A percentile compares a stretch with the other conserved stretches of the same genome.
Evolutionary conservation across 2,329 filamentous ascomycete genomes (phyloP).

Genomic region (Didymella keratinophila): DNA sequence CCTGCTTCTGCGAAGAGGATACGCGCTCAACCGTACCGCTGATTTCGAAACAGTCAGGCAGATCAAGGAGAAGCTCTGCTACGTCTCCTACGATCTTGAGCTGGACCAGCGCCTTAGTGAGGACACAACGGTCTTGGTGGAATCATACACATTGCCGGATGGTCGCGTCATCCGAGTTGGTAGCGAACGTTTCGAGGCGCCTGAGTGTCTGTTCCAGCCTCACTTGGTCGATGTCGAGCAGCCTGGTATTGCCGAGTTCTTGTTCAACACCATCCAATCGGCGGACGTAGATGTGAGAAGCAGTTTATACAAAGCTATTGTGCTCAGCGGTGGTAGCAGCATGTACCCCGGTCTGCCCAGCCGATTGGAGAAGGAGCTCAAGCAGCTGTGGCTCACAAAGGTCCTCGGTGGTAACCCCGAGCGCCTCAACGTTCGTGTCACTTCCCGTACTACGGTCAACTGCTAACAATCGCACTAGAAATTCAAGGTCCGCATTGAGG

Average conservation of each 20-base stretch:
- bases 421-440: conserved; percentile 70
- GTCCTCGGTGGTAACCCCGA: conserved; percentile 92
- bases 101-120: conserved; percentile 95
- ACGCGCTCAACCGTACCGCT: conserved; percentile 95
- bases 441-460: conserved; percentile 9
- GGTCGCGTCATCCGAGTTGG: conserved; percentile 95
- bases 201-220: conserved; percentile 97
- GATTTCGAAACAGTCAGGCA: conserved; percentile 98
- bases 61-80: conserved; percentile 99
- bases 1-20: conserved; percentile 89
- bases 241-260: conserved; percentile 92
- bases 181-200: conserved; percentile 96
- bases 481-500: conserved; percentile 99
- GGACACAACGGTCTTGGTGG: conserved; percentile 95
- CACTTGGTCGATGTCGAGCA: conserved; percentile 98
- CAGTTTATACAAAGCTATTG: conserved; percentile 95
- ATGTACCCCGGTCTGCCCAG: conserved; percentile 98
- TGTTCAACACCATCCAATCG: conserved; percentile 98
- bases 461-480: conserved; percentile 64
- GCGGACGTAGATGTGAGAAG: conserved; percentile 95
- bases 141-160: conserved; percentile 96
- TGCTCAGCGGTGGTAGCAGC: conserved; percentile 94
- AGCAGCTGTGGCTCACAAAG: conserved; percentile 96
- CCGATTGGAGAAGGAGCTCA: conserved; percentile 95
- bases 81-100: conserved; percentile 97